Base-by-base conservation (phyloP, 306 rosid species). In the Corylus heterophylla region DNA sequence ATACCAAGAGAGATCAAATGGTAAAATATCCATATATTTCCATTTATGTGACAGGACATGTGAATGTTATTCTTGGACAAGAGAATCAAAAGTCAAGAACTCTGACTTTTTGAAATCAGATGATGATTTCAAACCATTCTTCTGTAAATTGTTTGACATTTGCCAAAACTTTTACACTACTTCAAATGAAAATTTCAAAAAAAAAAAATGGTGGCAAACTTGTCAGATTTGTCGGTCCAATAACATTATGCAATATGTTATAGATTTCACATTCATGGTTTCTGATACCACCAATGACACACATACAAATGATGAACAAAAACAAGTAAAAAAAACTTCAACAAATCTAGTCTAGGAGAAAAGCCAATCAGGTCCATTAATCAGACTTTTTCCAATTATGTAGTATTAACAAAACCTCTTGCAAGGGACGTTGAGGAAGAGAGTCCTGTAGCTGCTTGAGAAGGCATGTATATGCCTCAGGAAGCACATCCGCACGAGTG, bases 401-500 rank as follows among this genome's bases (percentile, higher is more conserved):
- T n/a, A 14, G 74, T 3, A 14, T 47, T 10, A 44, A 72, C 67
- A 56, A 18, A 77, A 69, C 99, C 99, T 93, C 99, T 91, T 91
- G 71, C 81, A 93, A 49, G 67, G 99, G 98, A 44, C 97, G 98
- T 84, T 98, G 96, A 77, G 99, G 98, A 77, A 96, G 98, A 77
- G 99, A 92, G 77, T 96, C 99, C 68, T 93, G 99, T 77, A 96
- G 87, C 85, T 91, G 98, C 89, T 63, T 91, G 88, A 96, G 90
- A 83, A 88, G 88, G 44, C 78, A 74, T 71, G 89, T 93, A 80
- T 96, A 96, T 75, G 97, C 92, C 52, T 85, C 83, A 22, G 99
- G 99, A 71, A 96, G 96, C 78, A 96, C 99, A 90, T 96, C 99
- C 54, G 99, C 99, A 49, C 98, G 92, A 16, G 99, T 93, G 69